These are phyloP conservation scores for Cordyceps fumosorosea DNA, from an alignment of 2,329 filamentous ascomycete species.

Conservation along the genomic window DNA sequence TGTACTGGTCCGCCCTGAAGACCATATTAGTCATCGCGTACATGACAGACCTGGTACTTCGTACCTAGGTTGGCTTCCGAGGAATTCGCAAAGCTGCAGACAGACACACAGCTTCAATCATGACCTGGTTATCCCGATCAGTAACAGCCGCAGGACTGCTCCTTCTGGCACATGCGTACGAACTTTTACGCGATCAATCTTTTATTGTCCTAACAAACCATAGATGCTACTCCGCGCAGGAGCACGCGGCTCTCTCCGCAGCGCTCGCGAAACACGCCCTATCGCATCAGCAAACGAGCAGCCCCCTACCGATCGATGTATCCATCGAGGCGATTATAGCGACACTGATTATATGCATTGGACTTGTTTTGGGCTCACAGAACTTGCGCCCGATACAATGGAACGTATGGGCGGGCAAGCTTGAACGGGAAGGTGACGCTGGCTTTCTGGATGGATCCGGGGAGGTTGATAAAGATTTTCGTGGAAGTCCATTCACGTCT, in stretches of 20 bases:
- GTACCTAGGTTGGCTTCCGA: background rate
- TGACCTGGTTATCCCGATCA: slow-evolving; percentile 66
- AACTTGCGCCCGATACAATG: slow-evolving; percentile 79
- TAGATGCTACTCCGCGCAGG: slow-evolving; percentile 94
- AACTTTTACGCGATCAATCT: background rate
- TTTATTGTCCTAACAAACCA: background rate
- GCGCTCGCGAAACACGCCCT: slow-evolving; percentile 39
- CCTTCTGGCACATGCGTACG: slow-evolving; percentile 83
- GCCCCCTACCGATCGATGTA: slow-evolving; percentile 74
- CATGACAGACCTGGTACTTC: background rate
- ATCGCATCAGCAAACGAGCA: slow-evolving; percentile 33
- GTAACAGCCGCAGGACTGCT: slow-evolving; percentile 70
- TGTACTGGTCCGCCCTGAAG: too few species aligned
- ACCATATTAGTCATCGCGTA: too few species aligned
- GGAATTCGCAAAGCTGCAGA: background rate
- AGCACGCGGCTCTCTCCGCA: slow-evolving; percentile 72
- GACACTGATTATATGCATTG: slow-evolving; percentile 72
- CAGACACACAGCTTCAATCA: slow-evolving; percentile 25
- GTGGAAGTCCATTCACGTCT: slow-evolving; percentile 71
- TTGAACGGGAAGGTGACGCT: slow-evolving; percentile 67
- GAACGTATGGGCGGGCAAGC: slow-evolving; percentile 73
- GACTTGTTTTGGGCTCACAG: slow-evolving; percentile 72
- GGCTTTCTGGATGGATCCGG: slow-evolving; percentile 52
- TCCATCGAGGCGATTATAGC: slow-evolving; percentile 77
- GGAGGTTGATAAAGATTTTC: slow-evolving; percentile 61